A percentile compares a stretch with the other conserved stretches of the same genome.
phyloP scores from a whole-genome alignment of 305 asterid genomes.

The Solanum hybrid region DNA sequence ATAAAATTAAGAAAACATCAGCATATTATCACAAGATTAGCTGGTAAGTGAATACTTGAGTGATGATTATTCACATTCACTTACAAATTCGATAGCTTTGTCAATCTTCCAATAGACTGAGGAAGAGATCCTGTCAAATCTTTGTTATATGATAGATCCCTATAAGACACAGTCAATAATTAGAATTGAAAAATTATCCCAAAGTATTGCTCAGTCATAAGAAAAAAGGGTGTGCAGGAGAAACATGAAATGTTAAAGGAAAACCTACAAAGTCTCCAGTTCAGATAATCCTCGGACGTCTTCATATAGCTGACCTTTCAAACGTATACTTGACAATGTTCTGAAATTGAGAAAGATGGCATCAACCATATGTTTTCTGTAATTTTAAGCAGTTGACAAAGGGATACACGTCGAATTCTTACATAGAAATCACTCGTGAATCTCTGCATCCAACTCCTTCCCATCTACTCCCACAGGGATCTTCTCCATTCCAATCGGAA shows the following conservation, averaged over 20 bases:
- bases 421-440: slow-evolving; percentile 45
- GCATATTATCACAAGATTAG: background rate
- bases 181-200: background rate
- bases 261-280: slow-evolving; percentile 47
- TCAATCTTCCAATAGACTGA: slow-evolving; percentile 35
- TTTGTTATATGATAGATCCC: slow-evolving; percentile 76
- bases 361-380: background rate
- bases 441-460: slow-evolving; percentile 43
- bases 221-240: background rate
- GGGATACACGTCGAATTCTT: background rate
- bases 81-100: slow-evolving; percentile 36
- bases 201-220: background rate
- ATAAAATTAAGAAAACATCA: background rate
- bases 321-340: slow-evolving; percentile 32
- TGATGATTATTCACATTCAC: background rate
- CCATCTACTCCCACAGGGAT: slow-evolving; percentile 60
- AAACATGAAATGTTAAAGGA: slow-evolving; percentile 8
- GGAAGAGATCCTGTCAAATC: slow-evolving; percentile 68
- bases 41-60: background rate
- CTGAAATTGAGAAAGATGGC: slow-evolving; percentile 23
- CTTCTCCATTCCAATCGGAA: slow-evolving; percentile 48
- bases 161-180: slow-evolving; percentile 3
- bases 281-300: slow-evolving; percentile 32
- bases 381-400: background rate
- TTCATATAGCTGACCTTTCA: slow-evolving; percentile 38